Evolutionary conservation across 768 basidiomycete genomes (phyloP), one percentile per base, ranked within the genome.

Genomic region (Pholiota conissans): DNA sequence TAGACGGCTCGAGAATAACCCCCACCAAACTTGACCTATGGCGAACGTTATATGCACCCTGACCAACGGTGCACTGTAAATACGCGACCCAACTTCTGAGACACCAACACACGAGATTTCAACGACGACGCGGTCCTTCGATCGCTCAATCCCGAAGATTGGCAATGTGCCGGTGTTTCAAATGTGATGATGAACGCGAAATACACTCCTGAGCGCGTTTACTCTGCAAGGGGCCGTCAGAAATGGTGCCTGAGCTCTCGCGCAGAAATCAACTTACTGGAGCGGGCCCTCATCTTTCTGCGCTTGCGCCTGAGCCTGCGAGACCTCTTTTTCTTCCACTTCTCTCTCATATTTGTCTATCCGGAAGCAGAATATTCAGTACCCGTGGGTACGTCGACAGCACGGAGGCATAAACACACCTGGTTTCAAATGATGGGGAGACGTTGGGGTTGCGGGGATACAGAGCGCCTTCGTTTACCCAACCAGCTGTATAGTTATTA

Each of bases 281-380:
- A 93, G 77, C 91, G 91, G 62, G 91, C 91, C 74, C 91, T 86
- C 91, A 93, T 93, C 84, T 94, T 94, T 89, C 91, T 88, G 82
- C 91, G 90, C 71, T 94, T 94, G 76, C 91, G 89, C 72, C 92
- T 83, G 79, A 94, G 92, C 72, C 92, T 90, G 74, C 91, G 87
- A 63, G 91, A 91, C 73, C 91, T 84, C 83, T 94, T 94, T 80
- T 94, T 94, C 86, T 93, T 93, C 91, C 91, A 93, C 87, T 93
- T 93, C 77, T 93, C 91, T 90, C 91, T 91, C 91, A 93, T 93
- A 63, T 84, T 89, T 65, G 26, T 49, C 47, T 49, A 30, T n/a
- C 10, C 16, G 32, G 22, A 26, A 3, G 5, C 0, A 18, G 27
- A 24, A 22, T 5, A 24, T 18, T 30, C 6, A 47, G 18, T 28